Percentiles rank a stretch among this genome's conserved stretches.
These are phyloP conservation scores for Phycomyces nitens DNA, from an alignment of 192 early-diverging fungal species.

Conservation along the genomic window DNA sequence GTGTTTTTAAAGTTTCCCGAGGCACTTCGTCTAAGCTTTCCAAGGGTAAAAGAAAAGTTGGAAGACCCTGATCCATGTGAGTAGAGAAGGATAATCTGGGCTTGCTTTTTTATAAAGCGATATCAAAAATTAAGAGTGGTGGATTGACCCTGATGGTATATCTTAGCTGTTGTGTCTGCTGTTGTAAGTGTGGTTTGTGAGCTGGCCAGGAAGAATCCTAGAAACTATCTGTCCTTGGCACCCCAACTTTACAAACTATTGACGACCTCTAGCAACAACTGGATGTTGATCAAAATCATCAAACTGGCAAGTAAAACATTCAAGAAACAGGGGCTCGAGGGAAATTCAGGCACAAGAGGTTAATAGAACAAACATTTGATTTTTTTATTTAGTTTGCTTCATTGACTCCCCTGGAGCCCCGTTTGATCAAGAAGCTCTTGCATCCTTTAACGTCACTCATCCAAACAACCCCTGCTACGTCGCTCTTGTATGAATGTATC, in stretches of 20 bases:
- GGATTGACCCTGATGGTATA: constrained; percentile 16
- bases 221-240: constrained; percentile 89
- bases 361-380: background rate
- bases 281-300: constrained; percentile 99
- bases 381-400: constrained; percentile 86
- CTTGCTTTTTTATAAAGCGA: too few species aligned
- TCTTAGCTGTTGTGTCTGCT: constrained; percentile 81
- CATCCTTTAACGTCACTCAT: constrained; percentile 82
- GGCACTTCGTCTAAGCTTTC: constrained; percentile 75
- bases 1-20: constrained; percentile 90
- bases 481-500: constrained; percentile 96
- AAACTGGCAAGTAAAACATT: constrained; percentile 71
- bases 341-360: background rate
- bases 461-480: constrained; percentile 89
- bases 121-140: background rate
- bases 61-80: constrained; percentile 90
- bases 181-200: constrained; percentile 97
- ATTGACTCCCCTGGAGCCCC: constrained; percentile 89
- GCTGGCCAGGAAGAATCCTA: constrained; percentile 88
- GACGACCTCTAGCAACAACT: constrained; percentile 91
- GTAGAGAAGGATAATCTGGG: constrained; percentile 13
- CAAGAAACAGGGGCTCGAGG: background rate
- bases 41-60: constrained; percentile 79
- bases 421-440: constrained; percentile 86
- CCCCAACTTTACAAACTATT: constrained; percentile 91